A percentile compares a stretch with the other conserved stretches of the same genome.
These are phyloP conservation scores for Cerioporus squamosus DNA, from an alignment of 1,284 basidiomycete species.

Conservation along the genomic window DNA sequence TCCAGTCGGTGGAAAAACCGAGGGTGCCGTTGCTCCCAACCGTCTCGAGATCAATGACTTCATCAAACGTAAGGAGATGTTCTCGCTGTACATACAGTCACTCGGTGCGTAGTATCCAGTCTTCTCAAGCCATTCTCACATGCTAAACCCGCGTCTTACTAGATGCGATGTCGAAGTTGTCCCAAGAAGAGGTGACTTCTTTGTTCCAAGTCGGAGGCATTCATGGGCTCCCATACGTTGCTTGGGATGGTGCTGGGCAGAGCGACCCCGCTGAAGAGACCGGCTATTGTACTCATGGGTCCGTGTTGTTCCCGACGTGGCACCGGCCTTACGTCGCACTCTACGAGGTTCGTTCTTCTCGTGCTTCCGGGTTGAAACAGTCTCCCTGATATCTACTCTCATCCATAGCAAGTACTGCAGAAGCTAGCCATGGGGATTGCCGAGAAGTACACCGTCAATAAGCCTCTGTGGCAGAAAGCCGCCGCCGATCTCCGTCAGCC, in stretches of 20 bases:
- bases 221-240: constrained; percentile 49
- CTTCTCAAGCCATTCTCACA: neutral
- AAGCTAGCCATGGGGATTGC: constrained; percentile 44
- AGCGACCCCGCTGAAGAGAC: constrained; percentile 33
- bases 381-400: neutral
- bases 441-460: constrained; percentile 40
- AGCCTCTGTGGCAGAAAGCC: constrained; percentile 40
- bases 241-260: constrained; percentile 45
- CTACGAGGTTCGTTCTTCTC: constrained; percentile 45
- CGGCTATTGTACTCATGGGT: constrained; percentile 56
- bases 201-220: constrained; percentile 54
- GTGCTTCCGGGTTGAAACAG: neutral
- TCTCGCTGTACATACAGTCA: constrained; percentile 54
- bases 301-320: constrained; percentile 56
- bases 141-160: neutral
- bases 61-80: constrained; percentile 45
- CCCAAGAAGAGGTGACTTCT: constrained; percentile 40
- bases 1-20: neutral
- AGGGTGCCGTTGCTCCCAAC: constrained; percentile 25
- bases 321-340: constrained; percentile 56
- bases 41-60: constrained; percentile 52
- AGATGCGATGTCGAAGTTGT: constrained; percentile 40
- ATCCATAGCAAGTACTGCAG: constrained; percentile 48
- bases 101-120: constrained; percentile 35
- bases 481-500: constrained; percentile 47